Evolutionary conservation across 2,329 filamentous ascomycete species (phyloP), one percentile per base, ranked within the genome.

Genomic region (Macrophomina pseudophaseolina): DNA sequence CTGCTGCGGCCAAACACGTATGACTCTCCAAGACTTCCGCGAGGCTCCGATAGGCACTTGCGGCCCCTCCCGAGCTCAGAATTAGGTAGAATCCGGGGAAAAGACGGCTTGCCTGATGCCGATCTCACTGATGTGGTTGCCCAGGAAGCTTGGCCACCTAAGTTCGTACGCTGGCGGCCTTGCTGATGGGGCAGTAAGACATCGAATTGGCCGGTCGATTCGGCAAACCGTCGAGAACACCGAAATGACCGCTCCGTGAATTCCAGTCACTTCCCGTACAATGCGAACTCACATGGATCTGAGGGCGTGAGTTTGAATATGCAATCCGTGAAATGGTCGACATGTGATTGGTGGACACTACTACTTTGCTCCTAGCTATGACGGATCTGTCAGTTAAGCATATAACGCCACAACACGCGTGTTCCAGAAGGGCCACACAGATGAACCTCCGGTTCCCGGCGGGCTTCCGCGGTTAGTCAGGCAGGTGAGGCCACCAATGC

Each of bases 131-230:
- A 53, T n/a, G 51, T 16, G 6, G n/a, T 4, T 8, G 51, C 51
- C 30, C 16, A 53, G 51, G 35, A 53, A 53, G 51, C 51, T 53
- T 53, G 30, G 51, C 48, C 14, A 7, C 48, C 48, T 51, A 51
- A 32, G 23, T 18, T 12, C 18, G 48, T 30, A 51, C 11, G 48
- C 18, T 51, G 18, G 48, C 11, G 8, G 42, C 42, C 42, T 44
- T 18, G 42, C 42, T 44, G n/a, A 9, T 49, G 6, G 46, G 6
- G 5, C 28, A 14, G n/a, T 30, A n/a, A 23, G n/a, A 18, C 46
- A 18, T 44, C 42, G 16, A 38, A 38, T 38, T 7, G 42, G 12
- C 42, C 42, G 42, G 42, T n/a, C 9, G 16, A 44, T 44, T 16
- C 42, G 42, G 42, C 42, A 44, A 44, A 44, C 12, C 12, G 0